phyloP scores from a whole-genome alignment of 306 rosid genomes.

The Spatholobus suberectus region DNA sequence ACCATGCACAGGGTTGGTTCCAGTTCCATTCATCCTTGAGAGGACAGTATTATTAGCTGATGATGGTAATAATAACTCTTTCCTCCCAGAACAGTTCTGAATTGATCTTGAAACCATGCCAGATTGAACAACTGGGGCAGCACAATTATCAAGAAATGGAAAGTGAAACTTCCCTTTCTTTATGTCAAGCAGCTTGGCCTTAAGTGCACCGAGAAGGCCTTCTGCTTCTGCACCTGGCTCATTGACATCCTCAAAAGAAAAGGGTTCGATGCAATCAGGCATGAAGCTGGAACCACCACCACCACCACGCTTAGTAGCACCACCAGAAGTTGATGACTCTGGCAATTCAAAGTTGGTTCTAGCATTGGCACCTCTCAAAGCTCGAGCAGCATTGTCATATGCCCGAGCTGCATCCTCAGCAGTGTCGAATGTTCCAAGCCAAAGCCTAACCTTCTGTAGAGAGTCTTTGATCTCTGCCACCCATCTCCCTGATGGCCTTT shows the following conservation, averaged over 20 bases:
- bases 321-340: neutral
- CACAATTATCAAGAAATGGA: neutral
- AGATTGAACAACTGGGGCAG: slow-evolving; percentile 1
- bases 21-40: slow-evolving; percentile 9
- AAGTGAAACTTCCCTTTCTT: slow-evolving; percentile 40
- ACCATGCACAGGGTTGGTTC: neutral
- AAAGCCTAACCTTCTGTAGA: slow-evolving; percentile 69
- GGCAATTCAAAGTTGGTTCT: slow-evolving; percentile 74
- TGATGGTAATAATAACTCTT: slow-evolving; percentile 25
- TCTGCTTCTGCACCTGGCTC: slow-evolving; percentile 44
- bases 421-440: slow-evolving; percentile 83
- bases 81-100: slow-evolving; percentile 31
- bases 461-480: slow-evolving; percentile 92
- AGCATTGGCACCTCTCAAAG: slow-evolving; percentile 72
- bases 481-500: slow-evolving; percentile 87
- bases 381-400: slow-evolving; percentile 68
- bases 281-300: slow-evolving; percentile 4
- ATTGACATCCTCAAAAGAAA: slow-evolving; percentile 61
- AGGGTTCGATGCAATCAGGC: slow-evolving; percentile 51
- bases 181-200: slow-evolving; percentile 59
- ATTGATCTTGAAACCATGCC: slow-evolving; percentile 35
- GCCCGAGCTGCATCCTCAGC: slow-evolving; percentile 81
- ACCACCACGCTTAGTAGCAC: neutral
- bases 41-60: neutral
- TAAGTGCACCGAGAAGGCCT: slow-evolving; percentile 72